A percentile compares a stretch with the other conserved stretches of the same genome.
Conservation (phyloP, 495 filamentous ascomycete genomes). For the Hyphodiscus hymeniophilus region DNA sequence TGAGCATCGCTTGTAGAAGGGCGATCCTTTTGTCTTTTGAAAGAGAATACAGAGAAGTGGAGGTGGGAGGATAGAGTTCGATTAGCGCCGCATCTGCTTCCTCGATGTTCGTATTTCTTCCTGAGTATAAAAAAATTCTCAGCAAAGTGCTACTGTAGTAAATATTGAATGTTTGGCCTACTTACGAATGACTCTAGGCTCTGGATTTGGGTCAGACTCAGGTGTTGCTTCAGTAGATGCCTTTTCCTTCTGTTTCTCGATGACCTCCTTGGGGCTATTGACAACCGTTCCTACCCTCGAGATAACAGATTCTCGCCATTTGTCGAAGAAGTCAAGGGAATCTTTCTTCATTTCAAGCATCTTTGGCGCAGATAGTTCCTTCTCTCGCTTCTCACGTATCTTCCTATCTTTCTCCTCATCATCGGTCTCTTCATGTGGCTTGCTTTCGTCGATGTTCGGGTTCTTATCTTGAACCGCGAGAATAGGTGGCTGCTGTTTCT, state of each 20-base stretch:
- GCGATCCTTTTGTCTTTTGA: conserved; percentile 37
- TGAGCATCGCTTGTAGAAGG: conserved; percentile 52
- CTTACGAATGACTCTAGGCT: conserved; percentile 20
- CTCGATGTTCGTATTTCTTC: conserved; percentile 22
- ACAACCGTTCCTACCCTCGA: conserved; percentile 26
- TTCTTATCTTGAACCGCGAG: conserved; percentile 27
- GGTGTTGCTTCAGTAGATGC: conserved; percentile 12
- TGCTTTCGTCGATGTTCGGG: conserved; percentile 14
- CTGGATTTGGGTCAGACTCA: conserved; percentile 15
- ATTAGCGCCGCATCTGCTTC: conserved; percentile 31
- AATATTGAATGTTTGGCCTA: not conserved
- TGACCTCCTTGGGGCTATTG: conserved; percentile 18
- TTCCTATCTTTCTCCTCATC: conserved; percentile 24
- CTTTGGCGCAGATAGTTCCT: conserved; percentile 28
- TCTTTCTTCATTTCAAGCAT: conserved; percentile 28
- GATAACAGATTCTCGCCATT: conserved; percentile 27
- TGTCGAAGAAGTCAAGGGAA: conserved; percentile 25
- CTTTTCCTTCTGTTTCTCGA: conserved; percentile 11
- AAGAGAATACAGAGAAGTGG: conserved; percentile 32
- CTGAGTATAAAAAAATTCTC: conserved; percentile 17
- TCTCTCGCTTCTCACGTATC: conserved; percentile 22
- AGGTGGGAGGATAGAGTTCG: conserved; percentile 35
- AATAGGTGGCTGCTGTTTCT: conserved; percentile 11
- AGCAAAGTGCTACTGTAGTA: not conserved
- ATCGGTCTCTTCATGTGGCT: conserved; percentile 21